phyloP scores from a whole-genome alignment of 164 flowering plant species.

The Sedum album region DNA sequence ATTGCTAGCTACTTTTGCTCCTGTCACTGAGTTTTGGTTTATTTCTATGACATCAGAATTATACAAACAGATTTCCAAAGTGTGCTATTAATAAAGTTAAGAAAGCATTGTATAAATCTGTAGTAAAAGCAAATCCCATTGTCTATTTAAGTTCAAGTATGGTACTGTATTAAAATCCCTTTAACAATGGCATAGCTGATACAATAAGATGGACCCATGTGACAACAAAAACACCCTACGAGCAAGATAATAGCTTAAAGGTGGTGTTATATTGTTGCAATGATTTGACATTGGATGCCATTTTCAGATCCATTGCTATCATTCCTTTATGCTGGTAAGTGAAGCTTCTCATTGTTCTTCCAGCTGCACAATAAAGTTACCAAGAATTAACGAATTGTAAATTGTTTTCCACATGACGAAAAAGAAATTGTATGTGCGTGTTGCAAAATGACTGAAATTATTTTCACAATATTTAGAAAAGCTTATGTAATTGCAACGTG shows the following conservation, averaged over 20 bases:
- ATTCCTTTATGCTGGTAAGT: constrained; percentile 53
- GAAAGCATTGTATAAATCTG: too few species aligned
- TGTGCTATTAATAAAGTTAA: too few species aligned
- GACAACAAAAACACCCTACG: neutral
- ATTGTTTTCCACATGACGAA: neutral
- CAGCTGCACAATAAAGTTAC: constrained; percentile 34
- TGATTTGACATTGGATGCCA: neutral
- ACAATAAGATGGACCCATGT: neutral
- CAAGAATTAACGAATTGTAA: neutral
- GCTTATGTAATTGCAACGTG: too few species aligned
- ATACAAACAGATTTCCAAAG: too few species aligned
- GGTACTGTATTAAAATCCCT: neutral
- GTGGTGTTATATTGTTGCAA: neutral
- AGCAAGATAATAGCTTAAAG: neutral
- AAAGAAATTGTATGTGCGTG: neutral
- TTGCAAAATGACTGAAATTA: too few species aligned
- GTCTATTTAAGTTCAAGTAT: neutral
- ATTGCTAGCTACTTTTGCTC: too few species aligned
- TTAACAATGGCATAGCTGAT: too few species aligned
- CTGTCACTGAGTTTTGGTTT: too few species aligned
- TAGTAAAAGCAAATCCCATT: neutral
- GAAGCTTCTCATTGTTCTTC: constrained; percentile 75
- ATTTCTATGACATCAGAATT: too few species aligned
- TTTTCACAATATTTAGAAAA: too few species aligned
- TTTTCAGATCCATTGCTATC: neutral